Evolutionary conservation across 352 stramenopile species (phyloP).

Genomic region (Pythium sp.): DNA sequence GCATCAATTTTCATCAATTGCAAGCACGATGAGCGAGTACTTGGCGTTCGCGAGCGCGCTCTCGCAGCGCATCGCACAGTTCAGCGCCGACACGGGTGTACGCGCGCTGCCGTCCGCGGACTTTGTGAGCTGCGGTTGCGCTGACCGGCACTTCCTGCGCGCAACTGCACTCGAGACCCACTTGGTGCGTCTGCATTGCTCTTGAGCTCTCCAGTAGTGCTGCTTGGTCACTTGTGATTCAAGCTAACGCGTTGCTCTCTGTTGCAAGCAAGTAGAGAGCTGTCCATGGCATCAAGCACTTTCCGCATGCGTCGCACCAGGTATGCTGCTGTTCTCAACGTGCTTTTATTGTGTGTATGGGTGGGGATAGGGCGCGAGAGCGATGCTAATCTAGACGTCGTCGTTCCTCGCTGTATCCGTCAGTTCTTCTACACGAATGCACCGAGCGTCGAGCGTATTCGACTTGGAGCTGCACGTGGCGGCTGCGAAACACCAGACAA

Average conservation of each 20-base stretch:
- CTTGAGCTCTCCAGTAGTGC: neutral
- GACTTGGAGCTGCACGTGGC: neutral
- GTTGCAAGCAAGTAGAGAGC: constrained; percentile 1
- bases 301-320: constrained; percentile 7
- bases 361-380: neutral
- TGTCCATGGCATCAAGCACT: constrained; percentile 11
- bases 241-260: neutral
- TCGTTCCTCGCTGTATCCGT: neutral
- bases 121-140: constrained; percentile 35
- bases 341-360: neutral
- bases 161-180: constrained; percentile 30
- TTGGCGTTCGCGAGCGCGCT: constrained; percentile 26
- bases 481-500: too few species aligned
- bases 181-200: constrained; percentile 26
- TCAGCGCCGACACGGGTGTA: constrained; percentile 36
- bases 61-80: constrained; percentile 25
- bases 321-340: neutral
- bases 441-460: constrained; percentile 14
- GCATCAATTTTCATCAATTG: neutral
- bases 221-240: neutral
- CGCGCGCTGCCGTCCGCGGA: constrained; percentile 25
- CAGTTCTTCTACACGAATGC: constrained; percentile 31
- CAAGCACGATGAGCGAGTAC: constrained; percentile 14
- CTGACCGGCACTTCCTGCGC: constrained; percentile 37
- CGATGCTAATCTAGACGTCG: neutral